phyloP scores from a whole-genome alignment of 805 yeast species.

The Ogataea minuta region DNA sequence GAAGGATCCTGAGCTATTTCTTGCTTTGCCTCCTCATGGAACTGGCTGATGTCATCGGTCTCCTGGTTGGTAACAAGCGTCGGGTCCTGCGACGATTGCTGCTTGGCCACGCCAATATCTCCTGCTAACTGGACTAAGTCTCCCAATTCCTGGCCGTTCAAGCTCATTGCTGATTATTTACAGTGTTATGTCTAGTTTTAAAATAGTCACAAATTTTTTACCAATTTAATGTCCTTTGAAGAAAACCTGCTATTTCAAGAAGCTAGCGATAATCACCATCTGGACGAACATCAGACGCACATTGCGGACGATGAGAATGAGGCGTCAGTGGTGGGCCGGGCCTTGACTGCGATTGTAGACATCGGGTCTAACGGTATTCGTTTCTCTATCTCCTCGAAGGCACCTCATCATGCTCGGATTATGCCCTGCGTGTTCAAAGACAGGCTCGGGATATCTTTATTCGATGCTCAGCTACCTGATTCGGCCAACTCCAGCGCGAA shows the following conservation, averaged over 20 bases:
- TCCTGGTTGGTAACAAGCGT: constrained; percentile 16
- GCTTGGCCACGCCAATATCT: constrained; percentile 12
- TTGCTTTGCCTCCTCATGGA: constrained; percentile 12
- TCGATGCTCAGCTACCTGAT: constrained; percentile 54
- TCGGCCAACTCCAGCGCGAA: constrained; percentile 31
- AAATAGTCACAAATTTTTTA: constrained; percentile 10
- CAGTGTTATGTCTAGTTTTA: neutral
- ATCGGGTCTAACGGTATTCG: constrained; percentile 76
- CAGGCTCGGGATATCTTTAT: constrained; percentile 65
- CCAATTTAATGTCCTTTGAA: constrained; percentile 29
- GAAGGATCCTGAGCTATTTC: neutral
- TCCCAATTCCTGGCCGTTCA: constrained; percentile 12
- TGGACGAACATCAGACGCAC: constrained; percentile 24
- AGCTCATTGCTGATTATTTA: constrained; percentile 5
- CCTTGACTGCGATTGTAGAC: constrained; percentile 66
- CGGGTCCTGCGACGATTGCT: constrained; percentile 15
- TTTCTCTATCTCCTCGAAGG: constrained; percentile 67
- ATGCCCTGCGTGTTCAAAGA: constrained; percentile 80
- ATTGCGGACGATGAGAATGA: constrained; percentile 37
- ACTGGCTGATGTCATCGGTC: constrained; percentile 12
- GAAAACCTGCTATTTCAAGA: constrained; percentile 28
- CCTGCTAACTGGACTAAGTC: constrained; percentile 17
- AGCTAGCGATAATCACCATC: constrained; percentile 30
- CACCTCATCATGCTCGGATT: constrained; percentile 67
- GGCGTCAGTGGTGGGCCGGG: constrained; percentile 56